Evolutionary conservation across 352 stramenopile genomes (phyloP).

Genomic region (Phytophthora pini): DNA sequence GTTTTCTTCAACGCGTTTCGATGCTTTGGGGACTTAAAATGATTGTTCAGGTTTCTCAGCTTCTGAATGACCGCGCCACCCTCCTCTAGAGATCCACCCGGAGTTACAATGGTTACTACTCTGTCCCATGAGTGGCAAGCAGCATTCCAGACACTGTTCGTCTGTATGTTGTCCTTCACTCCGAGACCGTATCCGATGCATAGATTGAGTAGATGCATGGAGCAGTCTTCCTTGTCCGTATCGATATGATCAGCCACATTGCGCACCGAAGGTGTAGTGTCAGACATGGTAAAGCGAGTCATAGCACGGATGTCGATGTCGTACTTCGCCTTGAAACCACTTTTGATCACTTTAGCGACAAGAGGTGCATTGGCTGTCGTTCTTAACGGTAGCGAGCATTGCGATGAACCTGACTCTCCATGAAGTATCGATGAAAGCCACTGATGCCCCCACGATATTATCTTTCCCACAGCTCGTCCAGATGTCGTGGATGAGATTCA

Average conservation of each 20-base stretch:
- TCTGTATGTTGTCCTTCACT: conserved; percentile 17
- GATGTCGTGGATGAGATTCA: conserved; percentile 14
- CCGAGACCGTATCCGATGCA: conserved; percentile 21
- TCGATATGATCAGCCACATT: conserved; percentile 13
- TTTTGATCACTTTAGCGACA: conserved; percentile 8
- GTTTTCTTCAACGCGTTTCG: background rate
- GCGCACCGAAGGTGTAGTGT: background rate
- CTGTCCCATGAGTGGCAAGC: background rate
- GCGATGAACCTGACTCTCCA: conserved; percentile 6
- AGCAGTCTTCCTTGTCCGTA: conserved; percentile 12
- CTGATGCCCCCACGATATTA: conserved; percentile 8
- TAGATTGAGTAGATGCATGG: conserved; percentile 14
- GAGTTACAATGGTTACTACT: conserved; percentile 1
- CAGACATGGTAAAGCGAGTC: background rate
- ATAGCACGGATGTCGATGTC: background rate
- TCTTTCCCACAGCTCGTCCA: conserved; percentile 11
- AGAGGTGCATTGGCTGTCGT: background rate
- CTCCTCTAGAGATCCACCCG: background rate
- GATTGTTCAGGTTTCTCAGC: background rate
- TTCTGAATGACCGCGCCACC: background rate
- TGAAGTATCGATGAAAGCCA: conserved; percentile 2
- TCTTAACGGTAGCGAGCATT: background rate
- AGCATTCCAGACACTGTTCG: background rate
- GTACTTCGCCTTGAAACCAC: background rate
- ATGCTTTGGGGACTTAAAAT: background rate